Conservation (phyloP, 2,329 filamentous ascomycete genomes). For the Clonostachys sp. region DNA sequence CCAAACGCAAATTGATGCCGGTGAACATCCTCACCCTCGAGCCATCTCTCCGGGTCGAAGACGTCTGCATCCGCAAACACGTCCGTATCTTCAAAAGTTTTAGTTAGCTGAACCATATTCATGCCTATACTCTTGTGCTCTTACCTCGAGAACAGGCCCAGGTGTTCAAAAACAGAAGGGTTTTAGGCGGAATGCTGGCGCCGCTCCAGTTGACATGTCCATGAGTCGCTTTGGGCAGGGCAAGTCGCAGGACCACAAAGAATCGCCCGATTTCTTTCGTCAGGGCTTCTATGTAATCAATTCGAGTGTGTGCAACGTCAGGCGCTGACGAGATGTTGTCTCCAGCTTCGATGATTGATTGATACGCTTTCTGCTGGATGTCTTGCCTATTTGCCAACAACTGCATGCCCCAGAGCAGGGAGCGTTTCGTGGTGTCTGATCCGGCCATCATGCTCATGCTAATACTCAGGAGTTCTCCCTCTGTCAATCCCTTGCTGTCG, state of each 20-base stretch:
- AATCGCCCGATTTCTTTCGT: constrained; percentile 61
- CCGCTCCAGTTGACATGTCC: constrained; percentile 13
- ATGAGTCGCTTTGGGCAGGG: constrained; percentile 48
- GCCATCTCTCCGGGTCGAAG: constrained; percentile 45
- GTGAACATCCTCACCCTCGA: constrained; percentile 19
- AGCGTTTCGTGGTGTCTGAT: constrained; percentile 16
- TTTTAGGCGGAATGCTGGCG: constrained; percentile 49
- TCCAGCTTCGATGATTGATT: constrained; percentile 7
- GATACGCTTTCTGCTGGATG: constrained; percentile 16
- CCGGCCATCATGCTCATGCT: constrained; percentile 54
- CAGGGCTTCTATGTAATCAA: constrained; percentile 59
- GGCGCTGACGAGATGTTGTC: constrained; percentile 7
- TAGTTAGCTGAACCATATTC: not conserved
- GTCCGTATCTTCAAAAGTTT: constrained; percentile 33
- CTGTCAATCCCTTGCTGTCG: constrained; percentile 55
- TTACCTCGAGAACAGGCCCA: constrained; percentile 19
- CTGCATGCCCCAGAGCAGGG: constrained; percentile 17
- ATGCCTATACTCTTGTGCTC: not conserved
- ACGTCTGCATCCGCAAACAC: constrained; percentile 62
- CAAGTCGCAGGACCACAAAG: constrained; percentile 63
- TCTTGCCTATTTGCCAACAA: constrained; percentile 16
- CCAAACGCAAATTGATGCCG: constrained; percentile 48
- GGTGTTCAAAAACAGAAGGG: constrained; percentile 18
- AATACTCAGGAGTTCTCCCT: constrained; percentile 63
- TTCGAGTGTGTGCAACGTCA: constrained; percentile 39